Conservation (phyloP, 148 eudicot genomes). For the Dysphania ambrosioides region DNA sequence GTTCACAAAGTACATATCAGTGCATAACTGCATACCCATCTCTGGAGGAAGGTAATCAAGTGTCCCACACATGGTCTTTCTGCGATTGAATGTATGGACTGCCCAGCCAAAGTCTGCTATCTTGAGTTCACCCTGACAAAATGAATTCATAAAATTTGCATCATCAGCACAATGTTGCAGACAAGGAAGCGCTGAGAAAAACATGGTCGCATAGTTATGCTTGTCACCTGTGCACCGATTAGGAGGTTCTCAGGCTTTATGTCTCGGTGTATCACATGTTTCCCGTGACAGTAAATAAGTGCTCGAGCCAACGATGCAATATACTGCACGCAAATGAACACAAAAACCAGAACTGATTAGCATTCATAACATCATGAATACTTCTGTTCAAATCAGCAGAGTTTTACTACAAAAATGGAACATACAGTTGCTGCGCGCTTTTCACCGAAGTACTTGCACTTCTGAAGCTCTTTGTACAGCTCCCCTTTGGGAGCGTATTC, state of each 20-base stretch:
- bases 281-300: slow-evolving; percentile 91
- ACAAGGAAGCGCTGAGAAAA: not conserved
- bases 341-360: slow-evolving; percentile 13
- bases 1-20: not conserved
- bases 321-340: slow-evolving; percentile 56
- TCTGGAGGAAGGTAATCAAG: slow-evolving; percentile 97
- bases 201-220: not conserved
- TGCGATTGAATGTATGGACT: slow-evolving; percentile 90
- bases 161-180: not conserved
- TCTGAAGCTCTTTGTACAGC: slow-evolving; percentile 91
- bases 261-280: slow-evolving; percentile 95
- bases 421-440: slow-evolving; percentile 89
- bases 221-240: slow-evolving; percentile 80
- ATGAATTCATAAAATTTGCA: not conserved
- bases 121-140: slow-evolving; percentile 83
- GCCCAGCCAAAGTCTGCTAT: slow-evolving; percentile 99
- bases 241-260: slow-evolving; percentile 96
- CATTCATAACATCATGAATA: not conserved
- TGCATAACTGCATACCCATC: slow-evolving; percentile 95
- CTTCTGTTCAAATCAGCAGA: not conserved
- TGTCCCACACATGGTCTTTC: slow-evolving; percentile 96
- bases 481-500: slow-evolving; percentile 98
- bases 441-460: slow-evolving; percentile 87
- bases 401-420: not conserved
- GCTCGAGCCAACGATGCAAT: slow-evolving; percentile 92